Conservation (phyloP, 148 eudicot genomes). For the Fagopyrum esculentum region DNA sequence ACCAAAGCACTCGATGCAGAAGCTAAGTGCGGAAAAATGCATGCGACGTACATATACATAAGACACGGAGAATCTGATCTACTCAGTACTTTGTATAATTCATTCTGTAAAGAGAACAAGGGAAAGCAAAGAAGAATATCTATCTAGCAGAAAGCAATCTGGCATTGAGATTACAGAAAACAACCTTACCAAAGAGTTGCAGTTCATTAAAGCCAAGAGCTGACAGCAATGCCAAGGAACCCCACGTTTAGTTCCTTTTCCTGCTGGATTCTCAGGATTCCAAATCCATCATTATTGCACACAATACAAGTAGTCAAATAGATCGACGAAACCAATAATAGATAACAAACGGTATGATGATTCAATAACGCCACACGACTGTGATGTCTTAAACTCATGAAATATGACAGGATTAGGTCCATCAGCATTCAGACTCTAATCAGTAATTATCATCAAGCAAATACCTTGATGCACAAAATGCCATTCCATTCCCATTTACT, state of each 20-base stretch:
- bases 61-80: neutral
- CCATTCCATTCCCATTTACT: neutral
- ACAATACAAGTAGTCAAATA: neutral
- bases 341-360: neutral
- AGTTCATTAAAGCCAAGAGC: constrained; percentile 5
- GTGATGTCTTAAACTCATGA: neutral
- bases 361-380: neutral
- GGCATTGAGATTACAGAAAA: constrained; percentile 7
- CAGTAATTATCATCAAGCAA: neutral
- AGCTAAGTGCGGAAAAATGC: neutral
- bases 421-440: neutral
- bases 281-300: neutral
- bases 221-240: neutral
- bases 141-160: constrained; percentile 8
- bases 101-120: neutral
- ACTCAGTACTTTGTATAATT: neutral
- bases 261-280: neutral
- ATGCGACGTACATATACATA: neutral
- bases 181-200: constrained; percentile 6
- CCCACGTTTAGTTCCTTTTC: neutral
- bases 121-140: neutral
- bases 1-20: neutral
- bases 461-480: constrained; percentile 6
- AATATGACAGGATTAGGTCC: neutral
- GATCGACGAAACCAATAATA: neutral